Evolutionary conservation across 129 eudicot species (phyloP), one percentile per base, ranked within the genome.

Genomic region (Flaveria robusta): DNA sequence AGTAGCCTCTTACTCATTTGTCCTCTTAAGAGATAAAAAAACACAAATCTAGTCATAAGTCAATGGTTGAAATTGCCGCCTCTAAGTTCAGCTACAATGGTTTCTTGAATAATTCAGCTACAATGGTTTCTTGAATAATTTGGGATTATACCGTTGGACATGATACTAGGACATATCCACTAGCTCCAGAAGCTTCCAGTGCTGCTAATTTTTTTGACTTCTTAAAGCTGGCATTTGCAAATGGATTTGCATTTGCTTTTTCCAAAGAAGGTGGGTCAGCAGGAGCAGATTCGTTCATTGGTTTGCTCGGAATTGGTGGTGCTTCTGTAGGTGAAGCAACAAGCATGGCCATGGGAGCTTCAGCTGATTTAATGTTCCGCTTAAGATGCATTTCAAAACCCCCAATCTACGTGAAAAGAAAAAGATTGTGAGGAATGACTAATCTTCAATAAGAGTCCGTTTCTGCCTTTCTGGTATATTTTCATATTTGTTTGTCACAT

Each of bases 341-440:
- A 69, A 84, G 79, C 23, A 76, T 12, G 85, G 81, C 74, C 23
- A 74, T 12, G 85, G 82, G 72, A 51, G 85, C 64, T 66, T 78
- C 52, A 23, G 82, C 60, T 22, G 86, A 66, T 63, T 86, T 86
- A 72, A 91, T 74, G 66, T 85, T 88, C 66, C 96, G 73, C 86
- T 89, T 91, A 66, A 91, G 81, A 83, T 91, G 87, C 87, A 91
- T 81, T 78, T 91, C 90, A 80, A 91, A 91, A 64, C 82, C 88
- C 66, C 96, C 97, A 74, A 91, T 37, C 97, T 91, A 62, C 42
- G 8, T 45, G 16, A 84, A 73, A 51, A 22, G 56, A 27, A 55
- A 70, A 19, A 60, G 37, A 74, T 65, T 34, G 7, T 6, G 75
- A 70, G 22, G 62, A 70, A 70, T 6, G 22, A 63, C 4, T 13